Base-by-base conservation (phyloP, 352 stramenopile species). In the Globisporangium iwayamae region DNA sequence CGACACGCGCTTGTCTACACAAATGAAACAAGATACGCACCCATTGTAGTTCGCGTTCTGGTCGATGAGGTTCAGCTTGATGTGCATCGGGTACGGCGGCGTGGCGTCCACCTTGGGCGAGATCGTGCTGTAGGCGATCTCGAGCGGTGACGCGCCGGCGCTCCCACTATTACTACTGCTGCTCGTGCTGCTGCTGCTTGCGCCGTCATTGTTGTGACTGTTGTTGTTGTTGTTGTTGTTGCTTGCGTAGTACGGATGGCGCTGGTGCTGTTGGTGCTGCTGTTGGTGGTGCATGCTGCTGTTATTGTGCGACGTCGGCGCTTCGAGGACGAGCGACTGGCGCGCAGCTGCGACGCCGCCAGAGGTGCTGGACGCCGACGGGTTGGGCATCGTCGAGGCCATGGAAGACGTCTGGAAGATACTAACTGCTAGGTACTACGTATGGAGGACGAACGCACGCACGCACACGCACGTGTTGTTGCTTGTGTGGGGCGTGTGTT, bases 1-100 rank as follows among this genome's bases (percentile, higher is more conserved):
- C 13, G 28, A 57, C 34, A 22, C 13, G 0, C 8, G 36, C 36
- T 41, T 41, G 36, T 10, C 30, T 22, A 66, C 51, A 28, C 22
- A 28, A 6, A 56, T 51, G 11, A 11, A 48, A 25, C 43, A n/a
- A 51, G 18, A 30, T 51, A 52, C 71, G 54, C 36, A 77, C 73
- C 68, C 75, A 30, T 79, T 80, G 32, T 68, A 60, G 34, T 55
- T 75, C 45, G 83, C 71, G 65, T 81, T 87, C 64, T 90, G 74
- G 70, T 93, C 82, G 61, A 93, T 91, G 41, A 93, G 74, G 60
- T 75, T 91, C 28, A 93, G 82, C 62, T 93, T 93, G 71, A 93
- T 91, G 71, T 93, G 82, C 84, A 93, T 90, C 34, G 72, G 72
- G 53, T 81, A 79, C 57, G 73, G 68, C 39, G 72, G 62, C 60